phyloP scores from a whole-genome alignment of 768 basidiomycete species.

The Podaxis sp. region DNA sequence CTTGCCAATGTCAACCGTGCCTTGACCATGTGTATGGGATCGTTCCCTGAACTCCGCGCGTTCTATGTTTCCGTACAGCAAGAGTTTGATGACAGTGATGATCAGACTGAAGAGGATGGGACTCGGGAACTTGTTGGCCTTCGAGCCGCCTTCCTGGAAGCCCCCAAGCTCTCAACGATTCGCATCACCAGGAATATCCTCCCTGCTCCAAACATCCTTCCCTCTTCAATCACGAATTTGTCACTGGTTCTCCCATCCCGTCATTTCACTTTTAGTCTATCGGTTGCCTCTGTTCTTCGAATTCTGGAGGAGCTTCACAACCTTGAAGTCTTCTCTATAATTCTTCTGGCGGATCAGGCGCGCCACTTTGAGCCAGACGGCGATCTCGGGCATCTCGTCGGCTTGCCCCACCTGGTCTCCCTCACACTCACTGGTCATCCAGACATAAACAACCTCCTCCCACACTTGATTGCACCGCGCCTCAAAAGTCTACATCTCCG shows the following conservation, averaged over 20 bases:
- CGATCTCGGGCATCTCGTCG: constrained; percentile 18
- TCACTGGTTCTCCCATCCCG: constrained; percentile 31
- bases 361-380: constrained; percentile 25
- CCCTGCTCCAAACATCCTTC: constrained; percentile 32
- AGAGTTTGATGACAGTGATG: constrained; percentile 25
- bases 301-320: constrained; percentile 37
- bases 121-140: constrained; percentile 26
- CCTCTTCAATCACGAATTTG: constrained; percentile 34
- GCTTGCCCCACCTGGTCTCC: constrained; percentile 25
- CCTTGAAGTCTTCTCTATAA: constrained; percentile 43
- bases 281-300: constrained; percentile 26
- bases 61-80: constrained; percentile 31
- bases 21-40: constrained; percentile 33
- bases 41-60: constrained; percentile 36
- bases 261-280: constrained; percentile 17
- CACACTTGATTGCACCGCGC: constrained; percentile 28
- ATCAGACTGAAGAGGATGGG: constrained; percentile 20
- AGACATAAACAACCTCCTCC: constrained; percentile 17
- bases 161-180: constrained; percentile 34
- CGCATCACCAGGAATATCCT: constrained; percentile 34
- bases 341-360: constrained; percentile 31
- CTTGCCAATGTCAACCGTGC: constrained; percentile 39
- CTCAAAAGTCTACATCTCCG: constrained; percentile 37
- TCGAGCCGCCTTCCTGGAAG: constrained; percentile 29
- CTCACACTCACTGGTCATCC: constrained; percentile 23